phyloP scores from a whole-genome alignment of 768 basidiomycete genomes.

The Suillus discolor region DNA sequence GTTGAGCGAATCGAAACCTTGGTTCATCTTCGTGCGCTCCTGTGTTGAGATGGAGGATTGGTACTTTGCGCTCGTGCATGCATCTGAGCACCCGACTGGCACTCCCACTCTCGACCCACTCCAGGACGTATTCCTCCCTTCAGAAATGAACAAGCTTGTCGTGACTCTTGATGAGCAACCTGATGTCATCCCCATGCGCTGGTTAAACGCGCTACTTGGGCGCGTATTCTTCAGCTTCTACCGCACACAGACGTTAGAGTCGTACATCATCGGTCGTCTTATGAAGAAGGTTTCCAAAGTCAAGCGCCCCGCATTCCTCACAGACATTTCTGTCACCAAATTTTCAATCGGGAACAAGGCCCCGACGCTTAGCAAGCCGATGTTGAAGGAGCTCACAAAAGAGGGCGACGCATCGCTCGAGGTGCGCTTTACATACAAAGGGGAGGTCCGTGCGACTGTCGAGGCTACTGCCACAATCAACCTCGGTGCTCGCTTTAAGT shows the following conservation, averaged over 20 bases:
- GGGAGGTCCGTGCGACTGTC: conserved; percentile 87
- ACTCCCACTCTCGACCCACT: conserved; percentile 64
- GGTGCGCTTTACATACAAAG: conserved; percentile 80
- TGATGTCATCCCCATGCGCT: conserved; percentile 95
- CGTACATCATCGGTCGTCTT: conserved; percentile 80
- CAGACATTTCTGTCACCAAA: conserved; percentile 83
- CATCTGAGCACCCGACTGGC: conserved; percentile 63
- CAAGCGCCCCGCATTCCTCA: conserved; percentile 84
- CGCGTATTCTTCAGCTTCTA: conserved; percentile 93
- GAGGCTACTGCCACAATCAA: conserved; percentile 89
- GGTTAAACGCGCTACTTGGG: conserved; percentile 94
- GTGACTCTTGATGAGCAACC: conserved; percentile 88
- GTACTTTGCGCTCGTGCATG: conserved; percentile 83
- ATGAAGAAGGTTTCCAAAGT: conserved; percentile 95
- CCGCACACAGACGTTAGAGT: conserved; percentile 79
- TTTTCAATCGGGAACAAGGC: conserved; percentile 85
- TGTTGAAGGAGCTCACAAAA: conserved; percentile 95
- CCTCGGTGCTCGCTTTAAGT: conserved; percentile 81
- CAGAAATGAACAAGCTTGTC: conserved; percentile 84
- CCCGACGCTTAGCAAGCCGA: conserved; percentile 92
- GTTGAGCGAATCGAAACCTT: conserved; percentile 60
- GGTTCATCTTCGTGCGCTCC: conserved; percentile 92
- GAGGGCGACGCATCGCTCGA: conserved; percentile 94
- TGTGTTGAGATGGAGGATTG: conserved; percentile 97
- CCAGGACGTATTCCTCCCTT: conserved; percentile 64